Conservation (phyloP, 2,329 filamentous ascomycete genomes). For the Xylariaceae sp. region DNA sequence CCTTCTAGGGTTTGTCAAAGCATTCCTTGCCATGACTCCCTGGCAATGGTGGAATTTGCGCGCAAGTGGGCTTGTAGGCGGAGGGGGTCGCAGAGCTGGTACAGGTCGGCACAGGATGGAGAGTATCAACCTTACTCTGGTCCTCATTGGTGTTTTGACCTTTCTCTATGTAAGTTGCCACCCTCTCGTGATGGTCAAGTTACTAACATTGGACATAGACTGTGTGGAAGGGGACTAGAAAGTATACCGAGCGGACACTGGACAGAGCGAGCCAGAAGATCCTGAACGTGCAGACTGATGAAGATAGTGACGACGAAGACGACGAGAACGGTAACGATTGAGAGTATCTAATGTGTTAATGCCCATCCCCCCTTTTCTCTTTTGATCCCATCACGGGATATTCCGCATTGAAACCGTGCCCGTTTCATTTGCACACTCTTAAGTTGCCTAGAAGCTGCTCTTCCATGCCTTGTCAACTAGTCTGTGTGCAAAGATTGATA, state of each 20-base stretch:
- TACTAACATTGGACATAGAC: slow-evolving; percentile 42
- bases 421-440: slow-evolving; percentile 71
- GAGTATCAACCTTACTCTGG: slow-evolving; percentile 71
- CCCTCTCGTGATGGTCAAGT: not conserved
- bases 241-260: slow-evolving; percentile 66
- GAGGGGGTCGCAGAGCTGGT: slow-evolving; percentile 49
- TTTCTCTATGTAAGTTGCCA: slow-evolving; percentile 64
- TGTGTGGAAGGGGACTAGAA: slow-evolving; percentile 75
- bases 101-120: slow-evolving; percentile 74
- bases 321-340: slow-evolving; percentile 19
- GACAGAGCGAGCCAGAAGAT: slow-evolving; percentile 74
- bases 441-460: slow-evolving; percentile 80
- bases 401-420: slow-evolving; percentile 18
- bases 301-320: slow-evolving; percentile 29
- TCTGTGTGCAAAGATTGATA: slow-evolving; percentile 85
- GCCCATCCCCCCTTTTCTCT: slow-evolving; percentile 8
- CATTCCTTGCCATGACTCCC: slow-evolving; percentile 66
- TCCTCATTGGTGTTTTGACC: slow-evolving; percentile 73
- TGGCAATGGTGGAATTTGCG: slow-evolving; percentile 75
- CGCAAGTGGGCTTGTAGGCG: slow-evolving; percentile 50
- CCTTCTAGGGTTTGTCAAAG: slow-evolving; percentile 77
- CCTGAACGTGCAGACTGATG: slow-evolving; percentile 66
- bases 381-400: not conserved
- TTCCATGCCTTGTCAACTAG: slow-evolving; percentile 88
- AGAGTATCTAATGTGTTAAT: slow-evolving; percentile 14